Base-by-base conservation (phyloP, 306 rosid species). In the Dicorynia guianensis region DNA sequence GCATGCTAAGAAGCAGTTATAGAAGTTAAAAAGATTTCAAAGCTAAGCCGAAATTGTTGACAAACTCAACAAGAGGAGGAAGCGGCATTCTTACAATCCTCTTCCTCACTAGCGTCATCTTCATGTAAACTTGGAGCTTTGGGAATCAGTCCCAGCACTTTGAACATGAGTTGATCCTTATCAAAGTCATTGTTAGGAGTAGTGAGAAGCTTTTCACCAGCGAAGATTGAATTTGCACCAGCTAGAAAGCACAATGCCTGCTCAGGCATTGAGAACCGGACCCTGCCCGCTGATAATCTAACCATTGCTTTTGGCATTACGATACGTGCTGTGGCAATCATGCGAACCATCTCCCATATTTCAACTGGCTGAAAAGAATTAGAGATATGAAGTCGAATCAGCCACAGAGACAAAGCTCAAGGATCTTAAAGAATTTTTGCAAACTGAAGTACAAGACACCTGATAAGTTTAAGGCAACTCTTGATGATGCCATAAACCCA, bases 321-420 rank as follows among this genome's bases (percentile, higher is more conserved):
- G 63, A 95, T 90, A 10, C 98, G 97, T 0, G 98, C 97, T 0
- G 97, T 90, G 3, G 86, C 95, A 66, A 95, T 95, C 98, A 95
- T 95, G 40, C 98, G 91, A 60, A 95, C 82, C 98, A 95, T 95
- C 89, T 92, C 98, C 98, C 97, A 92, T 79, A 95, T 90, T 76
- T 95, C 97, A 87, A 95, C 96, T 8, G 98, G 98, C 98, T 95
- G 86, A 65, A 84, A 56, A 70, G 35, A 50, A 54, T 20, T 15
- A 46, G 52, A 72, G 18, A 76, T 2, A 49, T 59, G 0, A 77
- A 58, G 47, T 74, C 20, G 15, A 46, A 58, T 49, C 67, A 72
- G 58, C 46, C 30, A 8, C 55, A 35, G 4, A 44, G 47, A 52
- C 71, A 69, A 44, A 19, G 39, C 53, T 63, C 70, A 55, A 66